Base-by-base conservation (phyloP, 148 eudicot species). In the Amaranthus palmeri region DNA sequence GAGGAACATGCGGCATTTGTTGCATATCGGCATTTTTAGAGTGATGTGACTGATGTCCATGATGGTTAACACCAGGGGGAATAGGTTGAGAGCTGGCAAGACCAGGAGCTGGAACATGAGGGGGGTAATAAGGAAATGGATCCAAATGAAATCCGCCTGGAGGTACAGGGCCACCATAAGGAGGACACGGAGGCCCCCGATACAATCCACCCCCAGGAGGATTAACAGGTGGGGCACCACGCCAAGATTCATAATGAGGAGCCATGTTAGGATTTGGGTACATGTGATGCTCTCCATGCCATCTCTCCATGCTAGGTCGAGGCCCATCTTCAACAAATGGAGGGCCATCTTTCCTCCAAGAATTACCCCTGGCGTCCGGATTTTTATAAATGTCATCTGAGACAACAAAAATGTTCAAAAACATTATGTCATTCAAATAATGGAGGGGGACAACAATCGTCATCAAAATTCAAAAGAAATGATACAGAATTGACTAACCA, bases 81-180 rank as follows among this genome's bases (percentile, higher is more conserved):
- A 71, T 83, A 62, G 90, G 73, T 69, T 88, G 97, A 55, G 99
- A 81, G 82, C 82, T 86, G 63, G 88, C 74, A 55, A 86, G 76
- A 61, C 81, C 82, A 59, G 88, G 83, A 67, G 88, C 83, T 14
- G 89, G 88, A 77, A 81, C 84, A 71, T 85, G 97, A 64, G 96
- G 89, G 45, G 78, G 85, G 84, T 81, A 95, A 67, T 86, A 92
- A 72, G 96, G 90, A 81, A 75, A 95, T 42, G 90, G 96, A 64
- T 95, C 99, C 83, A 91, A 79, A 7, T 87, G 92, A 76, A 85
- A 95, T 62, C 92, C 93, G 68, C 92, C 87, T 25, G 96, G 96
- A 78, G 77, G 78, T 61, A 83, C 74, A 15, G 93, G 93, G 47
- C 83, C 74, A 58, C 85, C 88, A 87, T 84, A 92, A 17, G 96